Conservation (phyloP, 2,329 filamentous ascomycete species). For the Colletotrichum sp. region DNA sequence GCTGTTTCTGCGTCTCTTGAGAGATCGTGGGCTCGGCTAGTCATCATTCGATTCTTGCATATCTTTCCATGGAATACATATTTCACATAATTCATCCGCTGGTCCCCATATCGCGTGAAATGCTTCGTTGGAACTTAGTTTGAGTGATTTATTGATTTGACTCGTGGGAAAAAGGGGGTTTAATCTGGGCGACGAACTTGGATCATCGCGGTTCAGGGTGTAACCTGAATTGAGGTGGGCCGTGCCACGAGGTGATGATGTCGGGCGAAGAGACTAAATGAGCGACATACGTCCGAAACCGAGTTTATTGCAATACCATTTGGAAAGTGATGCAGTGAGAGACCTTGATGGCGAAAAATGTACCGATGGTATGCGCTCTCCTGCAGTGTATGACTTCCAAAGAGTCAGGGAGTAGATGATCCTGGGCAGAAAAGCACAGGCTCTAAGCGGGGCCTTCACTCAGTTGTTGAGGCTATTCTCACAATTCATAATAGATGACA, state of each 20-base stretch:
- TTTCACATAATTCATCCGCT: not conserved
- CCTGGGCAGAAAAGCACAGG: not conserved
- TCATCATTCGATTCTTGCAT: constrained; percentile 9
- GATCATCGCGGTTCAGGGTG: not conserved
- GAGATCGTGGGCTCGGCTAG: not conserved
- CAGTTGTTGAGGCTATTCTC: not conserved
- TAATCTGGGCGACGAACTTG: not conserved
- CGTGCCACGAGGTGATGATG: not conserved
- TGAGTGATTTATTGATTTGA: not conserved
- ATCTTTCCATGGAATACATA: not conserved
- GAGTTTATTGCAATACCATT: not conserved
- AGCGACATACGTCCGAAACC: not conserved
- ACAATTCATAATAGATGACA: not conserved
- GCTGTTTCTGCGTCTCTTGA: not conserved
- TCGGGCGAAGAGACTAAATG: not conserved
- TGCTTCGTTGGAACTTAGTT: not conserved
- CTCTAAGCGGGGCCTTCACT: fast-evolving
- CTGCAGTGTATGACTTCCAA: too few relatives aligned
- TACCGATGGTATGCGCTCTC: not conserved
- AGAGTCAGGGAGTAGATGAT: not conserved
- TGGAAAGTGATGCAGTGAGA: not conserved
- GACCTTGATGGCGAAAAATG: not conserved
- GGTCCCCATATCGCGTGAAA: not conserved
- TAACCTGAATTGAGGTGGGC: not conserved
- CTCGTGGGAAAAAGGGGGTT: not conserved